Conservation (phyloP, 1,139 yeast genomes). For the Zhuliangozyma parablackwelliae region DNA sequence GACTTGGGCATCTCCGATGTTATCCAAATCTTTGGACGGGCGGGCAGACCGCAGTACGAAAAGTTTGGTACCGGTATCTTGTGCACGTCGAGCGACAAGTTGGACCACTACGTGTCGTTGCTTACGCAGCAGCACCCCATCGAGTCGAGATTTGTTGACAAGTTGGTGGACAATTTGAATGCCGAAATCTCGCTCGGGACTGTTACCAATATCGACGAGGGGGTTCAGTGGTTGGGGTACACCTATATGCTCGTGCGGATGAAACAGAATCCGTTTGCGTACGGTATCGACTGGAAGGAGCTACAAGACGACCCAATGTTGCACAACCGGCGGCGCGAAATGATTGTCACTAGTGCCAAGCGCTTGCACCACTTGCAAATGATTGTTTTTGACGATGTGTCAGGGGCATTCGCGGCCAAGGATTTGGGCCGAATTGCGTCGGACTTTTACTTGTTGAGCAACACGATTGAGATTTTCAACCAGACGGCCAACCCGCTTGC, state of each 20-base stretch:
- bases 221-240: conserved; percentile 93
- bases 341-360: conserved; percentile 78
- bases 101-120: conserved; percentile 83
- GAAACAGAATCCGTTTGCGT: conserved; percentile 89
- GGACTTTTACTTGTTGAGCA: conserved; percentile 82
- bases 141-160: conserved; percentile 75
- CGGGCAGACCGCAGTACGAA: conserved; percentile 98
- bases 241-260: conserved; percentile 92
- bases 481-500: conserved; percentile 80
- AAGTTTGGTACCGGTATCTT: conserved; percentile 88
- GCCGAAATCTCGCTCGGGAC: conserved; percentile 96
- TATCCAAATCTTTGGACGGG: conserved; percentile 97
- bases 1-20: conserved; percentile 96
- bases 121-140: conserved; percentile 96
- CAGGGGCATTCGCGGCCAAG: conserved; percentile 76
- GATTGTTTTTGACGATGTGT: conserved; percentile 86
- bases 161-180: conserved; percentile 84
- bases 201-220: conserved; percentile 92
- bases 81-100: conserved; percentile 74
- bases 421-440: conserved; percentile 94
- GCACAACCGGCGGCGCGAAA: conserved; percentile 64
- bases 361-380: conserved; percentile 80
- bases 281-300: conserved; percentile 90
- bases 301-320: conserved; percentile 78
- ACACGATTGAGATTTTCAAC: conserved; percentile 85